Conservation (phyloP, 2,329 filamentous ascomycete genomes). For the Penicillium nordicum region DNA sequence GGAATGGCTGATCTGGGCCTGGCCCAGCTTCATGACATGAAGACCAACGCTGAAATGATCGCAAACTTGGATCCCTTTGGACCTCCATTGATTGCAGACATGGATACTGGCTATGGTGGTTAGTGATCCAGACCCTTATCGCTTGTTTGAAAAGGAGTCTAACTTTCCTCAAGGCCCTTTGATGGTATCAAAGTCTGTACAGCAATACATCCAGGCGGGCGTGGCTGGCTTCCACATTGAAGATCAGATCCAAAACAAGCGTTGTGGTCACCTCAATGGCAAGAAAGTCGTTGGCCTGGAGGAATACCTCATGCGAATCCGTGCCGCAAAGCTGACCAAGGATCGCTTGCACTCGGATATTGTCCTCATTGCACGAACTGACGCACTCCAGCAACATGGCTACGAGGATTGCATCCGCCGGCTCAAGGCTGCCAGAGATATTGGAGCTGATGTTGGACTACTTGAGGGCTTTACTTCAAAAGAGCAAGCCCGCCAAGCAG, state of each 20-base stretch:
- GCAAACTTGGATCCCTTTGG: constrained; percentile 53
- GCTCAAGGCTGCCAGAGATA: constrained; percentile 37
- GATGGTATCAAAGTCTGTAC: constrained; percentile 48
- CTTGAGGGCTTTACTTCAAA: constrained; percentile 41
- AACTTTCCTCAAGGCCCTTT: constrained; percentile 33
- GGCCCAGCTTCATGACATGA: constrained; percentile 62
- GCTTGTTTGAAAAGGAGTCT: constrained; percentile 24
- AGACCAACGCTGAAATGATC: constrained; percentile 62
- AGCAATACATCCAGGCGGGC: constrained; percentile 50
- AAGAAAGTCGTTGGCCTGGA: constrained; percentile 39
- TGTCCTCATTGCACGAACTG: constrained; percentile 45
- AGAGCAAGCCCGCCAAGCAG: constrained; percentile 35
- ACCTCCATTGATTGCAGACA: constrained; percentile 58
- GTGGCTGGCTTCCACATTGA: constrained; percentile 58
- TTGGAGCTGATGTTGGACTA: constrained; percentile 42
- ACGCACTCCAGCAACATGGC: constrained; percentile 37
- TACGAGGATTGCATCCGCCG: constrained; percentile 42
- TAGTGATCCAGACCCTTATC: not conserved
- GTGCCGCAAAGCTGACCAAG: constrained; percentile 36
- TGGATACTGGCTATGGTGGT: constrained; percentile 54
- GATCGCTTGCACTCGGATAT: constrained; percentile 39
- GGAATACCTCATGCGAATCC: constrained; percentile 35
- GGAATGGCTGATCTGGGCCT: constrained; percentile 63
- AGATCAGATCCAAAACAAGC: constrained; percentile 51
- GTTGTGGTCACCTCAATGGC: constrained; percentile 41